A percentile compares a stretch with the other conserved stretches of the same genome.
Conservation (phyloP, 805 yeast genomes). For the Spathaspora gorwiae region DNA sequence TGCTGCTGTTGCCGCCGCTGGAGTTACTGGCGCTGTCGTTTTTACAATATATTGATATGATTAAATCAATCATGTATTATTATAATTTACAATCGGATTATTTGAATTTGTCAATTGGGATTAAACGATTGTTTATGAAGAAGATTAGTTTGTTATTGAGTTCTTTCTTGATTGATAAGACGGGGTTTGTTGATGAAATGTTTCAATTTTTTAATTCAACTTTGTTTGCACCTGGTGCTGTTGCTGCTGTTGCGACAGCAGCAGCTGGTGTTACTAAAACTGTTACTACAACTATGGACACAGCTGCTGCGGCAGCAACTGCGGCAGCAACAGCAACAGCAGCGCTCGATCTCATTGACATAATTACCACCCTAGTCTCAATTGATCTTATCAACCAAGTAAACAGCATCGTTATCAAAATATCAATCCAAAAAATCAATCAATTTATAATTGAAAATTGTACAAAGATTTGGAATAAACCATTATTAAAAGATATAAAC, state of each 20-base stretch:
- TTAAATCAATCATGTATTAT: constrained; percentile 13
- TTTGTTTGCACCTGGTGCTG: constrained; percentile 5
- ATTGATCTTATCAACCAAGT: constrained; percentile 19
- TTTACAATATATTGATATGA: constrained; percentile 10
- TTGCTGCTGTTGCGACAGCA: background rate
- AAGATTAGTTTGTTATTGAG: constrained; percentile 27
- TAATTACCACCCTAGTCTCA: constrained; percentile 13
- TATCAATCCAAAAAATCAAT: constrained; percentile 35
- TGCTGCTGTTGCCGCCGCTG: no score
- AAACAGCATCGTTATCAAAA: constrained; percentile 27
- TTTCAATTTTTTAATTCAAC: constrained; percentile 6
- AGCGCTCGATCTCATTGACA: constrained; percentile 13
- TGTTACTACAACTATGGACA: background rate
- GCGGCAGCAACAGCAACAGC: background rate
- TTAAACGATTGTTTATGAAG: constrained; percentile 20
- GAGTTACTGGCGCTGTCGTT: no score
- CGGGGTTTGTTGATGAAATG: constrained; percentile 3
- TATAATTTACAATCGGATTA: constrained; percentile 19
- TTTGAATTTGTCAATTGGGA: constrained; percentile 17
- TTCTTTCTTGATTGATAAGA: background rate
- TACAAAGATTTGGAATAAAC: constrained; percentile 34
- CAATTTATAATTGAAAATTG: constrained; percentile 25
- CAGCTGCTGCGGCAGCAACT: background rate
- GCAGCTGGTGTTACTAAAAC: background rate
- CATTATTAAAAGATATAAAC: constrained; percentile 28